A percentile compares a stretch with the other conserved stretches of the same genome.
Evolutionary conservation across 116 monocot species (phyloP).

Genomic region (Zostera marina): DNA sequence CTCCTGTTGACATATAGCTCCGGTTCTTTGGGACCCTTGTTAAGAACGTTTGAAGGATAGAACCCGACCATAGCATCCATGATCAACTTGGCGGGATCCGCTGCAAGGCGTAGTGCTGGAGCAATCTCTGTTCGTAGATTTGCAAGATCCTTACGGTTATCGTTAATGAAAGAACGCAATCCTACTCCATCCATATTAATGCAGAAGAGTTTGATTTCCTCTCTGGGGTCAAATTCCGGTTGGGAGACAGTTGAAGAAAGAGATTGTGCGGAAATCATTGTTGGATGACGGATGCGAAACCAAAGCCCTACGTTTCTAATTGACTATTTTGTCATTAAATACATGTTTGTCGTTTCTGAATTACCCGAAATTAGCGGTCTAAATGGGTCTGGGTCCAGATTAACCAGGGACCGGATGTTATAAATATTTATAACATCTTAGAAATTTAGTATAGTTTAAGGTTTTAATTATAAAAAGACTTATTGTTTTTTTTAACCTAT

Average conservation of each 20-base stretch:
- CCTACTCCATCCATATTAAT: conserved; percentile 33
- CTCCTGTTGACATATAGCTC: conserved; percentile 12
- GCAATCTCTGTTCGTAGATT: conserved; percentile 20
- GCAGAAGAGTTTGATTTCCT: conserved; percentile 30
- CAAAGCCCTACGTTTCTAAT: too few relatives aligned
- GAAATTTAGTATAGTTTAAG: too few relatives aligned
- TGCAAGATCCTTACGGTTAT: conserved; percentile 25
- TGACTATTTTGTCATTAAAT: too few relatives aligned
- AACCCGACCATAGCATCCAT: conserved; percentile 31
- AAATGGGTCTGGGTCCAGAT: too few relatives aligned
- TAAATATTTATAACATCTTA: too few relatives aligned
- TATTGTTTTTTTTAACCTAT: too few relatives aligned
- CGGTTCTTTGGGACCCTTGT: background rate
- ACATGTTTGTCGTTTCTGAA: too few relatives aligned
- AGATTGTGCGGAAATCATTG: too few relatives aligned
- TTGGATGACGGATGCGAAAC: too few relatives aligned
- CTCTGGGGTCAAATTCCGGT: conserved; percentile 4
- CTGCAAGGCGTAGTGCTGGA: conserved; percentile 26
- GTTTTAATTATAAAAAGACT: too few relatives aligned
- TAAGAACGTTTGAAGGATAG: background rate
- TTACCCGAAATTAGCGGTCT: too few relatives aligned
- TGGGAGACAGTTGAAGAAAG: background rate
- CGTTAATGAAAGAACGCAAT: conserved; percentile 18
- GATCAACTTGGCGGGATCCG: conserved; percentile 34
- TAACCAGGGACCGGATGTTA: too few relatives aligned